Evolutionary conservation across 1,284 basidiomycete species (phyloP), one percentile per base, ranked within the genome.

Genomic region (Porodaedalea pini): DNA sequence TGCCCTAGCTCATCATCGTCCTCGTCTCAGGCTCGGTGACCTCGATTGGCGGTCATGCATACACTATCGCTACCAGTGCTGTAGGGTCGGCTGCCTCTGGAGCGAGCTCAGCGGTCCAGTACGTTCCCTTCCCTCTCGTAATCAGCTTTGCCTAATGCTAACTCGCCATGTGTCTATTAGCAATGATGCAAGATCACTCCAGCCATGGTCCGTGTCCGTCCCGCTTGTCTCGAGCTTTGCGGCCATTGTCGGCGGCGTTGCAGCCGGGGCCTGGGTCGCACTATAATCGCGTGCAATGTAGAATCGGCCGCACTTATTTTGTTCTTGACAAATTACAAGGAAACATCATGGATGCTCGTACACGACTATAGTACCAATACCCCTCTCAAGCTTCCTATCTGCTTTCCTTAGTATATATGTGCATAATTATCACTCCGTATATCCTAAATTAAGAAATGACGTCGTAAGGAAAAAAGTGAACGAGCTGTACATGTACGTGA

Each of bases 1-100:
- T 13, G 15, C 25, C 31, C 15, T 8, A 13, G 10, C 45, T 29
- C 23, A 31, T 47, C 6, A 47, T 29, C 15, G 15, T 6, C 2
- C n/a, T 23, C 31, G 8, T 2, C 27, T 6, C 68, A 11, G 81
- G 79, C 17, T 67, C 70, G 29, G 74, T 70, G 6, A 84, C 81
- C 8, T 76, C 77, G 23, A 77, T 78, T 56, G 81, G 74, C 29
- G 82, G 81, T 15, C 76, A 76, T 1, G 67, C 74, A 2, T 83
- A 75, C 66, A 82, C 78, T 6, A 71, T 75, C 21, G 63, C 64
- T n/a, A 69, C 67, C 2, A 45, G 51, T 11, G 64, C 61, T 13
- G 61, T 40, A 7, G 62, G 54, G 25, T 69, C 72, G n/a, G 64
- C 60, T 4, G 67, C 64, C 10, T 63, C 69, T 4, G 51, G 55